A percentile compares a stretch with the other conserved stretches of the same genome.
Conservation (phyloP, 1,284 basidiomycete genomes). For the Boletus semigastroideus region DNA sequence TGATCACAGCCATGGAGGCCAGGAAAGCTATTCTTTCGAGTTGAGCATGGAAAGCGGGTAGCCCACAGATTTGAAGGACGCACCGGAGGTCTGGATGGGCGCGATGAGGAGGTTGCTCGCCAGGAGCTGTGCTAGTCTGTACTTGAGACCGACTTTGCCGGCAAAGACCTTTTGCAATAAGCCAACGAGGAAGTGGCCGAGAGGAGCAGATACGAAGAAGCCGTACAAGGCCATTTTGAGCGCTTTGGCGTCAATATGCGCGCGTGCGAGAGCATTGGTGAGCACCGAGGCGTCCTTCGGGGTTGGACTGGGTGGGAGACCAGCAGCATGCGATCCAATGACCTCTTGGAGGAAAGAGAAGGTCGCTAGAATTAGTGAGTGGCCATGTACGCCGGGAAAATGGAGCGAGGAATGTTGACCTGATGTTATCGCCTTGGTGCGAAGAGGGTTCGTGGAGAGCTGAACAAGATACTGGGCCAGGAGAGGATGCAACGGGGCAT, state of each 20-base stretch:
- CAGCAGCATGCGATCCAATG: constrained; percentile 69
- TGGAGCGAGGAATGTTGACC: constrained; percentile 37
- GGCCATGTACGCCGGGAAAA: neutral
- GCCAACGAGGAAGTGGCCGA: constrained; percentile 74
- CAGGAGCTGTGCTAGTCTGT: constrained; percentile 73
- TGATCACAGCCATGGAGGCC: constrained; percentile 81
- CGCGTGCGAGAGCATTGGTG: constrained; percentile 51
- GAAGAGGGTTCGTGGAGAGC: constrained; percentile 63
- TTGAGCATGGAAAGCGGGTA: neutral
- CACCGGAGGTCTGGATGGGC: constrained; percentile 74
- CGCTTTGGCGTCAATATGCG: constrained; percentile 63
- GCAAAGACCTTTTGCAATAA: constrained; percentile 74
- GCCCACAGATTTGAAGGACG: constrained; percentile 25
- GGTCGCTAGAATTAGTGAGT: constrained; percentile 42
- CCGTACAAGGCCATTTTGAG: constrained; percentile 85
- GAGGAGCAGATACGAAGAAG: constrained; percentile 81
- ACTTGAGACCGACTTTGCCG: constrained; percentile 67
- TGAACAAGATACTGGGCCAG: constrained; percentile 64
- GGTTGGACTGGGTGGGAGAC: constrained; percentile 49
- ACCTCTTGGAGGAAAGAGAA: constrained; percentile 82
- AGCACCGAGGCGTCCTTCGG: constrained; percentile 55
- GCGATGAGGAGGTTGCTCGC: constrained; percentile 78
- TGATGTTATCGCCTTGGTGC: constrained; percentile 74
- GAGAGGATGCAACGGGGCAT: constrained; percentile 46
- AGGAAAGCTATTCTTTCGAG: constrained; percentile 49